Conservation (phyloP, 1,139 yeast genomes). For the Arxiozyma telluris region DNA sequence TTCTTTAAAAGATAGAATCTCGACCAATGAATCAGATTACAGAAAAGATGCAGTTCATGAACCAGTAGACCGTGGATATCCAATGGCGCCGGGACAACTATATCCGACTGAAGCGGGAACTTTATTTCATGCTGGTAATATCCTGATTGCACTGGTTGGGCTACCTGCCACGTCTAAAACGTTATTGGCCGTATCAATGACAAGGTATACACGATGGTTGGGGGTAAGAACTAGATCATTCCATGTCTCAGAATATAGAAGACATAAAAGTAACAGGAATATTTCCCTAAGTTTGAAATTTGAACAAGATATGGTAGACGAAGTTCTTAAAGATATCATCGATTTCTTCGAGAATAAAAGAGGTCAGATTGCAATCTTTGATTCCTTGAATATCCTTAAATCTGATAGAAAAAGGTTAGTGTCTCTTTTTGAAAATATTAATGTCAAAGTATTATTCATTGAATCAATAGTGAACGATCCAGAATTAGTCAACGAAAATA, state of each 20-base stretch:
- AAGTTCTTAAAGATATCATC: conserved; percentile 62
- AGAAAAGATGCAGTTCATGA: conserved; percentile 26
- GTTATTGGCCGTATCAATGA: conserved; percentile 80
- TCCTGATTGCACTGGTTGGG: conserved; percentile 83
- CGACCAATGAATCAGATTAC: neutral
- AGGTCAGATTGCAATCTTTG: conserved; percentile 94
- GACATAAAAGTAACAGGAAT: conserved; percentile 24
- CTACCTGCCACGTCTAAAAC: conserved; percentile 96
- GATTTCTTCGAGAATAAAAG: conserved; percentile 61
- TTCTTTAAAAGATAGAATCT: neutral
- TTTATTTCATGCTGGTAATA: conserved; percentile 90
- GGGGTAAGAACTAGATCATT: conserved; percentile 90
- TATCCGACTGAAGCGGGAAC: conserved; percentile 87
- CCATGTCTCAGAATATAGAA: conserved; percentile 87
- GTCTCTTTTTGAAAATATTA: conserved; percentile 43
- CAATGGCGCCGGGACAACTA: conserved; percentile 70
- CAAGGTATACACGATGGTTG: conserved; percentile 86
- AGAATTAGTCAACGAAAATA: conserved; percentile 60
- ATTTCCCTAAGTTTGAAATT: conserved; percentile 47
- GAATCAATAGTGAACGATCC: conserved; percentile 80
- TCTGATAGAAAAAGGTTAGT: conserved; percentile 55
- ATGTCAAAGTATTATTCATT: conserved; percentile 74
- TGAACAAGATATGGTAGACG: conserved; percentile 51
- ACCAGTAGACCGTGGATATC: conserved; percentile 28
- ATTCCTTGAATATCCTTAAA: conserved; percentile 82